Evolutionary conservation across 139 green algal genomes (phyloP).

Genomic region (Trebouxia sp.): DNA sequence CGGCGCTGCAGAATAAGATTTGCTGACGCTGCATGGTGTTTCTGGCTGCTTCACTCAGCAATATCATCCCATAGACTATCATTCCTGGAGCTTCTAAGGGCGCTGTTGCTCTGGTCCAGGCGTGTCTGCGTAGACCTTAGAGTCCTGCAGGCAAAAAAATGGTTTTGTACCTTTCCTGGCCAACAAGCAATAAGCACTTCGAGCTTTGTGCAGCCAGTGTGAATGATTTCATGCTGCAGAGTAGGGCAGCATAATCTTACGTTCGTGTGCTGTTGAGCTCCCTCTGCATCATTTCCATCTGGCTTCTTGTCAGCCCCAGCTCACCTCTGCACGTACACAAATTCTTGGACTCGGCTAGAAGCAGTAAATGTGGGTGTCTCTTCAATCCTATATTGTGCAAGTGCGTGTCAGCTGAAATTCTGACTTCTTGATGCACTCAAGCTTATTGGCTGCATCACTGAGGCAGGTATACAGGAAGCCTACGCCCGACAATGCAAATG

Average conservation of each 20-base stretch:
- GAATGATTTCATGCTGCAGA: no score
- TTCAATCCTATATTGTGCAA: no score
- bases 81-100: neutral
- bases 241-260: neutral
- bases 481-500: neutral
- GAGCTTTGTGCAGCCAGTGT: no score
- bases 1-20: no score
- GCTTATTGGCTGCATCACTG: no score
- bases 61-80: constrained; percentile 14
- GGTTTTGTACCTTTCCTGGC: neutral
- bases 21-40: no score
- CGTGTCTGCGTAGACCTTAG: neutral
- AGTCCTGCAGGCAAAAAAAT: neutral
- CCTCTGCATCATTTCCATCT: constrained; percentile 26
- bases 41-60: neutral
- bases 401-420: no score
- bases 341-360: no score
- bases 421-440: no score
- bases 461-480: no score
- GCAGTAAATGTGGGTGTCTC: no score
- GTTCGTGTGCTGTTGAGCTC: neutral
- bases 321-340: constrained; percentile 18
- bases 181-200: neutral
- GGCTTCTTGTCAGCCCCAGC: constrained; percentile 11
- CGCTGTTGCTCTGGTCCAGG: neutral